Base-by-base conservation (phyloP, 306 rosid genomes). In the Begonia fuchsioides region DNA sequence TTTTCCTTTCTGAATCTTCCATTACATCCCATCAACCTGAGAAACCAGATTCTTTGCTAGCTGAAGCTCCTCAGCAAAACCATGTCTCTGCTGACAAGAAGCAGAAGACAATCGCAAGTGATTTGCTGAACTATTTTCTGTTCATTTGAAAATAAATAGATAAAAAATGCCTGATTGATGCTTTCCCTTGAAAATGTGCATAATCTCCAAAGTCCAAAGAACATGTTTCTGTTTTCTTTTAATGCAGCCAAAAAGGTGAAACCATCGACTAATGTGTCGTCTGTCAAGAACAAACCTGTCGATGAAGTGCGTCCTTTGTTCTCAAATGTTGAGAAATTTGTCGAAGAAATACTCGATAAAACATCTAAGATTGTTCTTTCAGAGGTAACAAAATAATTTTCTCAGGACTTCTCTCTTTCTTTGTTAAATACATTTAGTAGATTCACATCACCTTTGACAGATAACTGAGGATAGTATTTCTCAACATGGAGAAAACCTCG, bases 311-410 rank as follows among this genome's bases (percentile, higher is more conserved):
- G 15, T 35, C 45, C 71, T 14, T 49, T 82, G 0, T 51, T 62
- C 59, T 67, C 92, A 45, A 80, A 92, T 56, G 94, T 66, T 57
- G 87, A 74, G 47, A 69, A 79, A 60, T 72, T 75, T 59, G 87
- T 82, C 6, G 86, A 85, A 55, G 83, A 73, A 59, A 82, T 92
- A 66, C 70, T 92, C 66, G 61, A 75, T 1, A 82, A 67, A 75
- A 79, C 95, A 51, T 76, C 94, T 10, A 52, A 75, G 0, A 38
- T 85, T 48, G 67, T 85, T 64, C 73, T 79, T 57, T 69, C 86
- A 50, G 83, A 90, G 98, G 98, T 79, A 65, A 55, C 49, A 11
- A 12, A 38, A 52, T 13, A 38, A n/a, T 12, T 11, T 40, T 20
- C 12, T 67, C 68, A 56, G 38, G 47, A 38, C 45, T 19, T 15